Percentiles rank a stretch among this genome's conserved stretches.
Evolutionary conservation across 2,329 filamentous ascomycete genomes (phyloP).

Genomic region (Alternaria atra): DNA sequence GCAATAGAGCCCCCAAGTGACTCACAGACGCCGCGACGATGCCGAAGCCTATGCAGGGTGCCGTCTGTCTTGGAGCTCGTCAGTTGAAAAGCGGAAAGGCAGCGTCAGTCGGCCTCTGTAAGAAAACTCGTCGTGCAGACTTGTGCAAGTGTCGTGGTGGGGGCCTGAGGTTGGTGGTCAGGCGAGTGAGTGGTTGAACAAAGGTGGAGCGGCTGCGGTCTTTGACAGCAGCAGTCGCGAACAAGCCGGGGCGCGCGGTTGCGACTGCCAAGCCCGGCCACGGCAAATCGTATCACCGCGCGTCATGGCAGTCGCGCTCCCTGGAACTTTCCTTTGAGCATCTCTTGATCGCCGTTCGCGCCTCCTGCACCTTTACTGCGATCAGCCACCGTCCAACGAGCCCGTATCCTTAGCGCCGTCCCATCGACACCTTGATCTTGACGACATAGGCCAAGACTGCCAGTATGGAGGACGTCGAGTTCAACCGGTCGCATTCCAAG

Average conservation of each 20-base stretch:
- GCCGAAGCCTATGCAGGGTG: constrained; percentile 1
- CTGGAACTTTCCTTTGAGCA: constrained; percentile 18
- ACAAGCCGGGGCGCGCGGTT: neutral
- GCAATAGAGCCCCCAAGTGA: constrained; percentile 7
- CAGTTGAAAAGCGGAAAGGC: neutral
- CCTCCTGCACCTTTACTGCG: constrained; percentile 8
- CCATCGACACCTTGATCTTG: neutral
- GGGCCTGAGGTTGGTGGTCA: constrained; percentile 13
- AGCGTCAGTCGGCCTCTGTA: neutral
- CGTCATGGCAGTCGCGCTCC: constrained; percentile 35
- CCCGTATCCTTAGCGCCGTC: neutral
- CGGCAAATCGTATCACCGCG: constrained; percentile 29
- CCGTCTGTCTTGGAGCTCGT: constrained; percentile 5
- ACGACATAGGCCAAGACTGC: neutral
- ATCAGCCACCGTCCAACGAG: neutral
- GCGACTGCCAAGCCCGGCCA: constrained; percentile 19
- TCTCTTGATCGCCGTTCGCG: constrained; percentile 18
- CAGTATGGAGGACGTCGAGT: constrained; percentile 56
- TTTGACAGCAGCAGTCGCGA: constrained; percentile 12
- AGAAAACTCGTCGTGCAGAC: neutral
- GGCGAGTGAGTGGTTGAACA: constrained; percentile 12
- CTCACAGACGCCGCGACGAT: constrained; percentile 4
- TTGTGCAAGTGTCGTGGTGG: neutral
- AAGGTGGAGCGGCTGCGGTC: constrained; percentile 9
- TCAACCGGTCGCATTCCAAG: constrained; percentile 49